Conservation (phyloP, 2,329 filamentous ascomycete species). For the Fusarium sulawesiense region DNA sequence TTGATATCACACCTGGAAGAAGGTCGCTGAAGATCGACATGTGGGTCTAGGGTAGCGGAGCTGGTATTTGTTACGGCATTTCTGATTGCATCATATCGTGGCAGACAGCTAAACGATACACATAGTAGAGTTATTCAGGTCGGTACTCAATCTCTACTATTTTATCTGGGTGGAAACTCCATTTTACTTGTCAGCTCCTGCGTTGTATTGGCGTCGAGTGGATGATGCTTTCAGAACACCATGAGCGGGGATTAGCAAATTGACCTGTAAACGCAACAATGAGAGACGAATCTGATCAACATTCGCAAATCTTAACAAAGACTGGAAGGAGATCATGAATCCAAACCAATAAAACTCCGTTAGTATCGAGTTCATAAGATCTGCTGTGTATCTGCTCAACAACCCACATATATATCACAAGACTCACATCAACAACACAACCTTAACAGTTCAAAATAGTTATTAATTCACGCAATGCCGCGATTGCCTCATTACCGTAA, state of each 20-base stretch:
- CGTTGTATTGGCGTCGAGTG: background rate
- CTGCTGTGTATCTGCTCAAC: background rate
- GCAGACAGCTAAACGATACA: background rate
- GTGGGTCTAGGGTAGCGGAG: slow-evolving; percentile 37
- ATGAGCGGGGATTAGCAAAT: too few species aligned
- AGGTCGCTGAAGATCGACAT: background rate
- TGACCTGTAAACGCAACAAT: too few species aligned
- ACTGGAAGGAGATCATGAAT: too few species aligned
- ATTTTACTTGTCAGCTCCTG: background rate
- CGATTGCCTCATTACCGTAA: slow-evolving; percentile 11
- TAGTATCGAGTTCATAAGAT: background rate
- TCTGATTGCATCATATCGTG: background rate
- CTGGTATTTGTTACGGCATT: slow-evolving; percentile 1
- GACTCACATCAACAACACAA: background rate
- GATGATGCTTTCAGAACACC: too few species aligned
- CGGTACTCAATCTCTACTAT: background rate
- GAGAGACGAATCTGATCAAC: accelerated
- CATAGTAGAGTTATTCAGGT: background rate
- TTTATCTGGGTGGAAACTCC: background rate
- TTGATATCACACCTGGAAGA: background rate
- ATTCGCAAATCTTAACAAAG: too few species aligned
- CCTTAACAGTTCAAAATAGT: background rate
- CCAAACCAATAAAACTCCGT: too few species aligned
- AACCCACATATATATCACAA: background rate
- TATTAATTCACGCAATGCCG: slow-evolving; percentile 21